Percentiles rank a stretch among this genome's conserved stretches.
Evolutionary conservation across 2,329 filamentous ascomycete genomes (phyloP).

Genomic region (Colletotrichum lini): DNA sequence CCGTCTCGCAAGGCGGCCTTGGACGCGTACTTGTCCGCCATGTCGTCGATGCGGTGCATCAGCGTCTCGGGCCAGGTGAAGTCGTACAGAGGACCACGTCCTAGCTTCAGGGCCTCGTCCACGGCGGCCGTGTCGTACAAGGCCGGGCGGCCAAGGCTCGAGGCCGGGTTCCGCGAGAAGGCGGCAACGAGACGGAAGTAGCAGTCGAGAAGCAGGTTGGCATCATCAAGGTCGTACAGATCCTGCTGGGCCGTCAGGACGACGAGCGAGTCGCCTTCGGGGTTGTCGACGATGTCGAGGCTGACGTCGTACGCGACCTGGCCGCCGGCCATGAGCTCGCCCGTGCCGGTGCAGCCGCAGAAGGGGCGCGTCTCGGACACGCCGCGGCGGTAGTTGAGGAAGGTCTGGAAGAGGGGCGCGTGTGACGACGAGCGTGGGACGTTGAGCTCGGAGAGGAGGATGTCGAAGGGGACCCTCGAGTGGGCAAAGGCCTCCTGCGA

Average conservation of each 20-base stretch:
- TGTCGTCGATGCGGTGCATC: not conserved
- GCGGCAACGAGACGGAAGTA: not conserved
- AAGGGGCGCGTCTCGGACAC: constrained; percentile 17
- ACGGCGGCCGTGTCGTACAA: not conserved
- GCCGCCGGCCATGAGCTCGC: not conserved
- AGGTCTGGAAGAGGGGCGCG: constrained; percentile 65
- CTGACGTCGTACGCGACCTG: constrained; percentile 14
- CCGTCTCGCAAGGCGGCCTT: not conserved
- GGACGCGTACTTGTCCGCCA: not conserved
- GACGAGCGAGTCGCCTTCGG: not conserved
- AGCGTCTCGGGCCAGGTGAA: not conserved
- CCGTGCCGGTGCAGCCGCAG: not conserved
- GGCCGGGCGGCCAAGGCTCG: not conserved
- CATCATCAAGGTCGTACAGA: no score
- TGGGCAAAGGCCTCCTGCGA: constrained; percentile 55
- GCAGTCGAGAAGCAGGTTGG: not conserved
- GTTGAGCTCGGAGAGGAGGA: constrained; percentile 60
- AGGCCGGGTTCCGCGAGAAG: constrained; percentile 5
- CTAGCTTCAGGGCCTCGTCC: not conserved
- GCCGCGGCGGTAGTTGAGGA: constrained; percentile 52
- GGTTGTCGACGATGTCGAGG: constrained; percentile 11
- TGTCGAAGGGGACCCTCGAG: constrained; percentile 64
- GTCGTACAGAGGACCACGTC: not conserved
- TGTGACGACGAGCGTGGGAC: constrained; percentile 55
- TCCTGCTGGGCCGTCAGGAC: not conserved